These are phyloP conservation scores for Geotrichum siamense DNA, from an alignment of 1,139 yeast species.

Conservation along the genomic window DNA sequence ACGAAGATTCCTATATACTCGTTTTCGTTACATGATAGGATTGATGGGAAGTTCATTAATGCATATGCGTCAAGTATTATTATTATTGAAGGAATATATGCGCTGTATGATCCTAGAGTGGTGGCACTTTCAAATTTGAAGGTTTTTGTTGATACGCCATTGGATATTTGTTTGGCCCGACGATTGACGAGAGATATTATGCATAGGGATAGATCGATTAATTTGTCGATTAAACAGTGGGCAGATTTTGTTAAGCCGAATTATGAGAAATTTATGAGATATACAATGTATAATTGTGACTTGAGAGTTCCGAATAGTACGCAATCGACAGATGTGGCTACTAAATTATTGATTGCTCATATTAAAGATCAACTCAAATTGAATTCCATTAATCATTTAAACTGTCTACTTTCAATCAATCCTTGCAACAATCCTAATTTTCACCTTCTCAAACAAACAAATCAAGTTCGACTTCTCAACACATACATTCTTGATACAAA, in stretches of 20 bases:
- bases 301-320: conserved; percentile 82
- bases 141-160: conserved; percentile 86
- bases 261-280: conserved; percentile 66
- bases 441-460: conserved; percentile 46
- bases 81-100: conserved; percentile 85
- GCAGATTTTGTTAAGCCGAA: conserved; percentile 85
- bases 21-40: conserved; percentile 65
- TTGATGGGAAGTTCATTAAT: conserved; percentile 52
- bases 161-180: conserved; percentile 85
- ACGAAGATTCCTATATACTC: conserved; percentile 84
- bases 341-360: conserved; percentile 70
- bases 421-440: conserved; percentile 23
- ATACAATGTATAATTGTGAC: conserved; percentile 78
- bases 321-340: conserved; percentile 65
- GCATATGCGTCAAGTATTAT: conserved; percentile 95
- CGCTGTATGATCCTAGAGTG: conserved; percentile 64
- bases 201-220: conserved; percentile 75
- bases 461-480: conserved; percentile 66
- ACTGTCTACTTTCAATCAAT: conserved; percentile 52
- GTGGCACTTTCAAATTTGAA: conserved; percentile 75
- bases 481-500: conserved; percentile 49
- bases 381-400: conserved; percentile 62
- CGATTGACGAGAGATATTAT: conserved; percentile 80
- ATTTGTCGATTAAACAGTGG: conserved; percentile 85
- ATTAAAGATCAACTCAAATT: conserved; percentile 60